Base-by-base conservation (phyloP, 1,139 yeast species). In the Saccharomyces hybrid region DNA sequence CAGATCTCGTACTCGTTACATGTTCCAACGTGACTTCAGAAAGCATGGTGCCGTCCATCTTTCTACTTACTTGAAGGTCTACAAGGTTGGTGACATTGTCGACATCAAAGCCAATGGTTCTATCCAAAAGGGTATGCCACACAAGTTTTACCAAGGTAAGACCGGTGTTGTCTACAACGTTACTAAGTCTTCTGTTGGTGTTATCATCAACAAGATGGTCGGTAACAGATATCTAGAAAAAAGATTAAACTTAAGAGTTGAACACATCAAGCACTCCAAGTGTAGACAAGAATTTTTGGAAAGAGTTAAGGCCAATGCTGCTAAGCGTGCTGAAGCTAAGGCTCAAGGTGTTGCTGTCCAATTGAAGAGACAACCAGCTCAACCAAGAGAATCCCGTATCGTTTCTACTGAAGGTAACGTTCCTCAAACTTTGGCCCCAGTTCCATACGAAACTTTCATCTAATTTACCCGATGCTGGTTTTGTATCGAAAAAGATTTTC, bases 1-100 rank as follows among this genome's bases (percentile, higher is more conserved):
- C 86, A 90, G 98, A 91, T 89, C 97, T 74, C 95, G 98, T 84
- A 93, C 98, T 82, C 96, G 99, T 83, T 93, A 93, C 93, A 95
- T 95, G 82, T 93, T 93, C 95, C 89, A 90, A 81, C 95, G 98
- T 82, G 98, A 91, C 85, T 91, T 86, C 89, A 89, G 88, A 85
- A 90, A 89, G 83, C 95, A 91, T 81, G 99, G 98, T 79, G 78
- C 85, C 72, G 83, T 90, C 75, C 84, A 96, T 67, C 81, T 93
- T 82, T 88, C 97, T 69, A 88, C 96, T 76, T 93, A 91, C 95
- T 81, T 93, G 83, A 90, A 88, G 87, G 80, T 83, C 75, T 93
- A 93, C 96, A 89, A 84, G 80, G 97, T 93, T 72, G 99, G 99
- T 75, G 99, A 93, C 80, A 91, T 93, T 73, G 99, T 93, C 75